A percentile compares a stretch with the other conserved stretches of the same genome.
These are phyloP conservation scores for Spinacia oleracea DNA, from an alignment of 179 eudicot genomes.

Conservation along the genomic window DNA sequence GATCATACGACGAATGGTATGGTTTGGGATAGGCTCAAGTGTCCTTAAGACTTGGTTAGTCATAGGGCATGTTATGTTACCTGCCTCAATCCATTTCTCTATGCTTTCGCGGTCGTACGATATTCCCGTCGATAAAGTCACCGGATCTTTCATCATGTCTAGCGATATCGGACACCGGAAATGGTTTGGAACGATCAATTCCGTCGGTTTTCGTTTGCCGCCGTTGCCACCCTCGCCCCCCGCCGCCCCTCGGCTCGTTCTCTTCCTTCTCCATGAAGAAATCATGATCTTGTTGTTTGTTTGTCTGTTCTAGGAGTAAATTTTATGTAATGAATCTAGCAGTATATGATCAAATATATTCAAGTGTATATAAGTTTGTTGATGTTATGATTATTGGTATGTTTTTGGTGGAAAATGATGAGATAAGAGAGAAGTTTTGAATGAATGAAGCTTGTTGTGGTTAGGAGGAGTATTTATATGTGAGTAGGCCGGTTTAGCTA, in stretches of 20 bases:
- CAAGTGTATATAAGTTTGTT: not conserved
- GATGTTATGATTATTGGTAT: not conserved
- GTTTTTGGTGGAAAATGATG: not conserved
- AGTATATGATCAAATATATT: not conserved
- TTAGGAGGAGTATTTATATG: conserved; percentile 17
- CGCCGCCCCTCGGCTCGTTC: conserved; percentile 28
- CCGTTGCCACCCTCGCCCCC: conserved; percentile 2
- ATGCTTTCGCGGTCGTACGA: conserved; percentile 77
- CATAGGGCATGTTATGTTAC: conserved; percentile 67
- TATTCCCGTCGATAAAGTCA: conserved; percentile 78
- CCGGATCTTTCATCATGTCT: conserved; percentile 91
- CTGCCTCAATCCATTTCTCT: conserved; percentile 81
- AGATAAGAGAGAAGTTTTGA: conserved; percentile 2
- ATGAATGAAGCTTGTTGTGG: conserved; percentile 1
- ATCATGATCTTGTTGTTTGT: conserved; percentile 54
- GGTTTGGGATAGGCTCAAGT: conserved; percentile 66
- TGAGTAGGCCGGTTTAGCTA: not conserved
- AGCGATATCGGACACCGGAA: conserved; percentile 83
- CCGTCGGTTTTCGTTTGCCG: conserved; percentile 21
- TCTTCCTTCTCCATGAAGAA: conserved; percentile 56
- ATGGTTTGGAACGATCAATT: conserved; percentile 52
- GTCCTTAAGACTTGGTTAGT: conserved; percentile 49
- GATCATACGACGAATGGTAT: conserved; percentile 58
- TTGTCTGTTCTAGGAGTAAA: not conserved
- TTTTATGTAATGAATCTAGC: not conserved